Evolutionary conservation across 108 stramenopile species (phyloP), one percentile per base, ranked within the genome.

Genomic region (Phaeodactylum tricornutum): DNA sequence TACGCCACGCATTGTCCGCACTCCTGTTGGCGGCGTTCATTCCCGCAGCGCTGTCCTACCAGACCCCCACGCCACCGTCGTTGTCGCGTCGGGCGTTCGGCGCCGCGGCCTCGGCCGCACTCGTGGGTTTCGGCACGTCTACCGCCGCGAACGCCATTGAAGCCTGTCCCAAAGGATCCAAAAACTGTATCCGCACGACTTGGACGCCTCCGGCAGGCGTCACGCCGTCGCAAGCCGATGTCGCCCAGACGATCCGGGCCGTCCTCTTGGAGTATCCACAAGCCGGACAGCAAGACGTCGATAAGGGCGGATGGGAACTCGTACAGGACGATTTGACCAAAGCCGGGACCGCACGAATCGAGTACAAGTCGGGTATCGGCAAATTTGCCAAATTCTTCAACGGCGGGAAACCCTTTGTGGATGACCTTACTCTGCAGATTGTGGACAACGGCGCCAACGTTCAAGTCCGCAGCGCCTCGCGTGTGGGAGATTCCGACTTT

Each of bases 301-400:
- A 87, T 49, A 54, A 72, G 4, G 86, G 81, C 19, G 86, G 86
- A 26, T 87, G 74, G 64, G 48, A 70, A 31, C 54, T 87, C 36
- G 72, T 73, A 1, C 57, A 67, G 7, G 78, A 82, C 53, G 41
- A 55, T 4, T 71, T 83, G 24, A 54, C 48, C 9, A 37, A 37
- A 11, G 33, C 43, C 8, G 79, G 82, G 6, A 50, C 34, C 2
- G 73, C 74, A 16, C 33, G 55, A 22, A 44, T 85, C 33, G 88
- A 90, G 43, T 90, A 70, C 61, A 77, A 73, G 29, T 72, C 69
- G 26, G 84, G 84, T 0, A 79, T 78, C 48, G 84, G 81, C 2
- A 69, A 68, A 50, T 86, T 84, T 44, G 89, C 89, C 20, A 92
- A 80, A 54, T 61, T 71, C 19, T 79, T 92, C 62, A 92, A 92